phyloP scores from a whole-genome alignment of 805 yeast genomes.

The Cyberlindnera sargentensis region DNA sequence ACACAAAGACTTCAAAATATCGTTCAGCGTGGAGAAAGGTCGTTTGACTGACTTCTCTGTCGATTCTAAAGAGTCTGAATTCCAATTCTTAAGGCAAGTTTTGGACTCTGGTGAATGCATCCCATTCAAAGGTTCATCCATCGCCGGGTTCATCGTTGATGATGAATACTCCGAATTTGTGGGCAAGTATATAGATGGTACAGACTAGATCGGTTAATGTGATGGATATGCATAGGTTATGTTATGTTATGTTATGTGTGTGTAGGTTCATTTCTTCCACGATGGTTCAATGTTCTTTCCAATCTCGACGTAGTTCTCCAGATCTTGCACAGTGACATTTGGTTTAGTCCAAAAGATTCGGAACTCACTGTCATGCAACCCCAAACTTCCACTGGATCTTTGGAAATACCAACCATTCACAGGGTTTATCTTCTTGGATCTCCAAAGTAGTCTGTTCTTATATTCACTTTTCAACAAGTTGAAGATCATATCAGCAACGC shows the following conservation, averaged over 20 bases:
- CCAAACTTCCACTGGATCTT: slow-evolving; percentile 66
- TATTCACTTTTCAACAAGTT: slow-evolving; percentile 65
- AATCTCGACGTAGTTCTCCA: slow-evolving; percentile 43
- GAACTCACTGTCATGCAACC: slow-evolving; percentile 35
- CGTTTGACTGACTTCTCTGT: slow-evolving; percentile 21
- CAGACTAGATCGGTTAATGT: slow-evolving; percentile 12
- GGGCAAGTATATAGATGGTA: slow-evolving; percentile 40
- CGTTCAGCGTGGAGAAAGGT: slow-evolving; percentile 48
- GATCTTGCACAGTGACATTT: slow-evolving; percentile 26
- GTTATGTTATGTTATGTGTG: not conserved
- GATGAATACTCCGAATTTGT: slow-evolving; percentile 40
- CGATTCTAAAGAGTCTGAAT: slow-evolving; percentile 21
- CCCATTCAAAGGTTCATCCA: slow-evolving; percentile 34
- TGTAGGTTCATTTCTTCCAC: slow-evolving; percentile 13
- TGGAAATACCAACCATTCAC: slow-evolving; percentile 98
- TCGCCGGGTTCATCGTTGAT: slow-evolving; percentile 38
- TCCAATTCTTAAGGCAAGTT: slow-evolving; percentile 28
- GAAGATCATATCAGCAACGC: slow-evolving; percentile 89
- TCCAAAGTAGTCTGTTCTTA: slow-evolving; percentile 69
- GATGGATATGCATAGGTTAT: not conserved
- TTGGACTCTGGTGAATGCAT: slow-evolving; percentile 25
- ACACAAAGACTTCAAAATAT: slow-evolving; percentile 27
- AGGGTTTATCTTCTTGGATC: slow-evolving; percentile 80
- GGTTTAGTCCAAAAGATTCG: slow-evolving; percentile 38
- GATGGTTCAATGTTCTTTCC: slow-evolving; percentile 57